phyloP scores from a whole-genome alignment of 306 rosid species.

The Cucurbita moschata region DNA sequence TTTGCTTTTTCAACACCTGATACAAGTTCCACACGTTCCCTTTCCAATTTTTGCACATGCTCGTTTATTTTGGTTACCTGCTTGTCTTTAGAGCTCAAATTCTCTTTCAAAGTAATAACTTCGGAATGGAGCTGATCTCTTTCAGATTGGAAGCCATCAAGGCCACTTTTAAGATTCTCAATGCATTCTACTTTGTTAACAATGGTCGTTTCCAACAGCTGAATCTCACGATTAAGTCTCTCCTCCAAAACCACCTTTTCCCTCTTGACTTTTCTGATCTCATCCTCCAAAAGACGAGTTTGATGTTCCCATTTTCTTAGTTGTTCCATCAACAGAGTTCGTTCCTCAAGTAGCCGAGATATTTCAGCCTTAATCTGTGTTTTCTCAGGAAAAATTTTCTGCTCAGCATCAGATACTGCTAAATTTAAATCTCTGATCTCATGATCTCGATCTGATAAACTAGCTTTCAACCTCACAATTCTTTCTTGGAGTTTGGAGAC shows the following conservation, averaged over 20 bases:
- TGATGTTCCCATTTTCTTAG: slow-evolving; percentile 54
- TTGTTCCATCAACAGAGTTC: slow-evolving; percentile 29
- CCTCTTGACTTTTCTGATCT: slow-evolving; percentile 54
- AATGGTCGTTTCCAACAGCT: slow-evolving; percentile 32
- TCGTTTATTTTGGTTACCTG: slow-evolving; percentile 20
- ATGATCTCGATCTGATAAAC: slow-evolving; percentile 62
- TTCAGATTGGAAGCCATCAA: slow-evolving; percentile 29
- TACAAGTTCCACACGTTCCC: slow-evolving; percentile 35
- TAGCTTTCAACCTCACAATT: slow-evolving; percentile 42
- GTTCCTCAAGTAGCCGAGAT: slow-evolving; percentile 36
- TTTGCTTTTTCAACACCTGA: slow-evolving; percentile 29
- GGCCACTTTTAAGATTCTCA: slow-evolving; percentile 27
- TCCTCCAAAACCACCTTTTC: slow-evolving; percentile 38
- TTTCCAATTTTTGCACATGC: slow-evolving; percentile 36
- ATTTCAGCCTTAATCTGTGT: slow-evolving; percentile 66
- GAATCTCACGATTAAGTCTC: slow-evolving; percentile 32
- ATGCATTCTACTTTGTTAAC: slow-evolving; percentile 22
- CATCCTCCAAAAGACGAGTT: slow-evolving; percentile 66
- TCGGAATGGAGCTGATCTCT: slow-evolving; percentile 33
- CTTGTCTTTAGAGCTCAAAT: slow-evolving; percentile 28
- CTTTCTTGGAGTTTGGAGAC: slow-evolving; percentile 65
- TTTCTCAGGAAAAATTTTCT: slow-evolving; percentile 92
- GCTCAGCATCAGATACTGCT: slow-evolving; percentile 86
- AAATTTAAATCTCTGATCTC: slow-evolving; percentile 77
- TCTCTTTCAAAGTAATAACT: slow-evolving; percentile 25